Evolutionary conservation across 148 eudicot species (phyloP).

Genomic region (Heliosperma pusillum): DNA sequence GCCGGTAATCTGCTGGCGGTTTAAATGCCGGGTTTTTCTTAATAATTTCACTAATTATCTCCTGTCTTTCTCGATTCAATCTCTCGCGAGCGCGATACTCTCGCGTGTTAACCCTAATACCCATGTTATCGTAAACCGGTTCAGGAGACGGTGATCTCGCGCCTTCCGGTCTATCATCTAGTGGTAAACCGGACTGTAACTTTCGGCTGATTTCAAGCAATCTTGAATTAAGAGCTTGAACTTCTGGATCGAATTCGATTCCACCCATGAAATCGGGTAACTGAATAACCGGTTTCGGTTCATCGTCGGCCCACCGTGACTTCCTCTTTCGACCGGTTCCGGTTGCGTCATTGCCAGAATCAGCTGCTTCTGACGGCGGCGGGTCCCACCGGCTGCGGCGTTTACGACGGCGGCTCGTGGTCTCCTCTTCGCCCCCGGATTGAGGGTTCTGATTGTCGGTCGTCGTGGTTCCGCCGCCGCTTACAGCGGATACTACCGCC

Average conservation of each 20-base stretch:
- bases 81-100: slow-evolving; percentile 80
- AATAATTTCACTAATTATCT: slow-evolving; percentile 64
- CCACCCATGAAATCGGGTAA: slow-evolving; percentile 89
- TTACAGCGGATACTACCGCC: neutral
- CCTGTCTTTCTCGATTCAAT: slow-evolving; percentile 67
- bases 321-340: slow-evolving; percentile 47
- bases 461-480: slow-evolving; percentile 19
- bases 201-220: slow-evolving; percentile 67
- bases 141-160: slow-evolving; percentile 87
- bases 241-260: slow-evolving; percentile 71
- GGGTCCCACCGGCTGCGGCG: slow-evolving; percentile 87
- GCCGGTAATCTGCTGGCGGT: slow-evolving; percentile 83
- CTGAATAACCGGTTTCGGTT: slow-evolving; percentile 57
- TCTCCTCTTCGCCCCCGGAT: slow-evolving; percentile 77
- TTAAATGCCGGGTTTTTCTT: slow-evolving; percentile 74
- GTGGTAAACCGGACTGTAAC: slow-evolving; percentile 58
- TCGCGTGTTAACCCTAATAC: slow-evolving; percentile 76
- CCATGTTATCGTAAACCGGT: slow-evolving; percentile 75
- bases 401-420: slow-evolving; percentile 43
- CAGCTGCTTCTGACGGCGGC: slow-evolving; percentile 35
- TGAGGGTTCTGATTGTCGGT: slow-evolving; percentile 36
- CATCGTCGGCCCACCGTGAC: slow-evolving; percentile 79
- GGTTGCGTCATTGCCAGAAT: slow-evolving; percentile 14
- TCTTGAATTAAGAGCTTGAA: slow-evolving; percentile 62
- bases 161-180: slow-evolving; percentile 81